Percentiles rank a stretch among this genome's conserved stretches.
Conservation (phyloP, 2,329 filamentous ascomycete species). For the Botryosphaeria dothidea region DNA sequence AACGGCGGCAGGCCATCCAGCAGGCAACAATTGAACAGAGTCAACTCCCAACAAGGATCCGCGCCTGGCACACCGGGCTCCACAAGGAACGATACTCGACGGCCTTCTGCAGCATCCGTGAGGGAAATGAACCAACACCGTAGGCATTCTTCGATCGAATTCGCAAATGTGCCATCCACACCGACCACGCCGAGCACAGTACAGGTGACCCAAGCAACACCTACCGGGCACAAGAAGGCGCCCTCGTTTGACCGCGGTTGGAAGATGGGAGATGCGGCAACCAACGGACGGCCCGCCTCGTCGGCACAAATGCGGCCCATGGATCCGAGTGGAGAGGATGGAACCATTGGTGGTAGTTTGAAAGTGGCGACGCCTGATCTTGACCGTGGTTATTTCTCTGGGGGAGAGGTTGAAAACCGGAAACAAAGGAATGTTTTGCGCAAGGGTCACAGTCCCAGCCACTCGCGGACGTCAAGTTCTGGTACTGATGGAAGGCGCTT, state of each 20-base stretch:
- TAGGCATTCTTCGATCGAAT: conserved; percentile 85
- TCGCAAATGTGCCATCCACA: conserved; percentile 44
- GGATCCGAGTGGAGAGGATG: conserved; percentile 19
- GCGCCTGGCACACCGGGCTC: conserved; percentile 26
- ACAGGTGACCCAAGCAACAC: conserved; percentile 27
- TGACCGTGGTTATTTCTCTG: conserved; percentile 92
- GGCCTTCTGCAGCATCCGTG: conserved; percentile 78
- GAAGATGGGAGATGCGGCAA: conserved; percentile 51
- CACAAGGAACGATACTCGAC: conserved; percentile 41
- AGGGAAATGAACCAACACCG: conserved; percentile 81
- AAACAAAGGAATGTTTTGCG: conserved; percentile 68
- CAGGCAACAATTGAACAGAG: conserved; percentile 33
- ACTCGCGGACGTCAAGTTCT: conserved; percentile 76
- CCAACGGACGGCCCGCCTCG: conserved; percentile 21
- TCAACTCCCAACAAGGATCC: conserved; percentile 28
- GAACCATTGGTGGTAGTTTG: conserved; percentile 30
- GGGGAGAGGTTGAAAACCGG: conserved; percentile 76
- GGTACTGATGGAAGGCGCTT: conserved; percentile 59
- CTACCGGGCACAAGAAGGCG: conserved; percentile 53
- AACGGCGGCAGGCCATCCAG: conserved; percentile 30
- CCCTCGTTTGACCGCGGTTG: conserved; percentile 61
- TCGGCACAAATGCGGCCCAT: conserved; percentile 7
- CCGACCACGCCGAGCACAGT: conserved; percentile 25
- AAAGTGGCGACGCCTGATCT: conserved; percentile 54
- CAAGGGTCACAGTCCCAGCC: conserved; percentile 67